Base-by-base conservation (phyloP, 306 rosid species). In the Dalbergia cultrata region DNA sequence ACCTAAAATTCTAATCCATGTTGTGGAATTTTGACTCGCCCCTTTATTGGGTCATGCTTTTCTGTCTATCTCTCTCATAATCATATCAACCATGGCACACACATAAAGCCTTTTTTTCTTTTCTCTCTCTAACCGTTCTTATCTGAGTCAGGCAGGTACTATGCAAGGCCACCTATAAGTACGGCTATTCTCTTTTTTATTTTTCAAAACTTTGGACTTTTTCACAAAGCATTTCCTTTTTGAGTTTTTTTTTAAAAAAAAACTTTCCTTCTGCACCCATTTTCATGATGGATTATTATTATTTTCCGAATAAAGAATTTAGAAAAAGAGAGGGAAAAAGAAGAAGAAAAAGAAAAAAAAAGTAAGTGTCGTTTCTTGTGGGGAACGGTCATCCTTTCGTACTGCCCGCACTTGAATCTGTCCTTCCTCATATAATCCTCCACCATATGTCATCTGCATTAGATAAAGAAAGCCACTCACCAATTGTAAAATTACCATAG, bases 371-470 rank as follows among this genome's bases (percentile, higher is more conserved):
- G 67, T 72, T 57, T 22, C 12, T 56, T 49, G 82, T 79, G 70
- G 68, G 57, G 60, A 73, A 45, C 61, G 83, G 87, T 0, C 62
- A 22, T 57, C 13, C 45, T 53, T 75, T 88, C 94, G 99, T 95
- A 95, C 99, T 56, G 85, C 45, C 85, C 81, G 94, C 91, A 92
- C 94, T 89, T 90, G 87, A 75, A 85, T 88, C 88, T 90, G 95
- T 95, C 99, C 99, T 95, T 88, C 97, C 99, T 90, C 99, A 87
- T 35, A 91, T 93, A 89, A 2, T 85, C 91, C 99, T 95, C 90
- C 99, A 91, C 99, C 93, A 80, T 79, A 89, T 90, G 75, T 63
- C 72, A 68, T 78, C 85, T 66, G 61, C 39, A 64, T 54, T 39
- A 37, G 50, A 78, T 70, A 13, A 18, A 67, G 67, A 75, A 80